A percentile compares a stretch with the other conserved stretches of the same genome.
Conservation (phyloP, 2,329 filamentous ascomycete species). For the Trichoderma cornu-damae region DNA sequence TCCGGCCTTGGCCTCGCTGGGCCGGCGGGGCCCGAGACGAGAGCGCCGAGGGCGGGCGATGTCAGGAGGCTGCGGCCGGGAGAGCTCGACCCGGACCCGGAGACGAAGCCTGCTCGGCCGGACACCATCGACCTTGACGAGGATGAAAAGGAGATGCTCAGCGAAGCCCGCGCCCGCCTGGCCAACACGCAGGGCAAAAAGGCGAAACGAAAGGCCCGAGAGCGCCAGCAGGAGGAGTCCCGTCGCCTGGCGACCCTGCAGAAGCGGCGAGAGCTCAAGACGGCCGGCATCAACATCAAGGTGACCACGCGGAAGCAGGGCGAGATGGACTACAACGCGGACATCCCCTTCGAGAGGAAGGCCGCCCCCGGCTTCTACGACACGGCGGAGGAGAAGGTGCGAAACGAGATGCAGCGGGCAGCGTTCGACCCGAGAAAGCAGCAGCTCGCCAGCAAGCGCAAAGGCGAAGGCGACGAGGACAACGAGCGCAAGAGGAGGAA, state of each 20-base stretch:
- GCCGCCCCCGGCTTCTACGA: conserved; percentile 89
- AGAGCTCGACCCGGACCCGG: conserved; percentile 94
- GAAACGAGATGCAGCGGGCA: conserved; percentile 78
- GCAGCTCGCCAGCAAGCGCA: conserved; percentile 77
- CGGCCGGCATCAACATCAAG: conserved; percentile 97
- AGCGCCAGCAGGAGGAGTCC: conserved; percentile 92
- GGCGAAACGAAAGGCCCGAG: conserved; percentile 93
- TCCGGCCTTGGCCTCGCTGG: conserved; percentile 79
- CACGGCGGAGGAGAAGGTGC: conserved; percentile 71
- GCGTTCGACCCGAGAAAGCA: conserved; percentile 90
- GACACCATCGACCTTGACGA: conserved; percentile 98
- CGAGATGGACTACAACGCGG: conserved; percentile 99
- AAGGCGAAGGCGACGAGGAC: conserved; percentile 83
- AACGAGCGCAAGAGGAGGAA: conserved; percentile 82
- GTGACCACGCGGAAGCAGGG: conserved; percentile 86
- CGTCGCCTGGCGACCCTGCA: conserved; percentile 83
- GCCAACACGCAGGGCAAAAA: conserved; percentile 99
- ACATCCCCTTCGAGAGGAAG: conserved; percentile 95
- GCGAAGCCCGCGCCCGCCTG: conserved; percentile 89
- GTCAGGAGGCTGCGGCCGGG: conserved; percentile 83
- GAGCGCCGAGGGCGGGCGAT: conserved; percentile 87
- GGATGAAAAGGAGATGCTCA: conserved; percentile 99
- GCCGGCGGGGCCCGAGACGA: conserved; percentile 77
- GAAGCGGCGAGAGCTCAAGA: conserved; percentile 94
- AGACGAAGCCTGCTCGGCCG: conserved; percentile 89